Evolutionary conservation across 495 filamentous ascomycete species (phyloP), one percentile per base, ranked within the genome.

Genomic region (Xylaria venustula): DNA sequence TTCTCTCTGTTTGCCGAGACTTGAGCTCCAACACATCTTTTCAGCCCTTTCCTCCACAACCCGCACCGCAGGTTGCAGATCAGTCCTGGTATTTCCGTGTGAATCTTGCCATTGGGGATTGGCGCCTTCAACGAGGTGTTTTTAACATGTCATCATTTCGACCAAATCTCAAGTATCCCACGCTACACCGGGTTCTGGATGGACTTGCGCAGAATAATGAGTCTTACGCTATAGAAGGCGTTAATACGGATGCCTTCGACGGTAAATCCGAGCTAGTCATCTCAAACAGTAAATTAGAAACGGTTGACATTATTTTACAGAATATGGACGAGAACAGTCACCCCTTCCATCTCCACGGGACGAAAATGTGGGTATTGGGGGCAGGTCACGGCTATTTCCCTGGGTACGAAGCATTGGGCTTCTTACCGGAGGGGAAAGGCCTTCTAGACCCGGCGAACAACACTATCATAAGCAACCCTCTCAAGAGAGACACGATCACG

Each of bases 271-370:
- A 81, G 52, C 58, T 81, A 26, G 71, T 79, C 34, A 71, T 81
- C 49, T 73, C 73, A 6, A 68, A 79, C 60, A 65, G 63, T 41
- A 58, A 61, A 1, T 54, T 72, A 46, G 79, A 87, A 30, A 71
- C 80, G 6, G 81, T 89, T 32, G 85, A 88, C 60, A 64, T 90
- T n/a, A 71, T 90, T 19, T 75, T 89, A 45, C 84, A 88, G 69
- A 88, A 88, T 68, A 78, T 81, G 61, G 85, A 88, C 68, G 75
- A 77, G 64, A 83, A 83, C 42, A 76, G 79, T 58, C 87, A 90
- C 56, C 87, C 87, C 0, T 83, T 87, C 71, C 87, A 90, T 66
- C 71, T 89, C 25, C 87, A 90, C 65, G 87, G 87, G 12, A 78
- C 85, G 54, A 73, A 80, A 25, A 82, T 88, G 76, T 87, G 77